Evolutionary conservation across 768 basidiomycete species (phyloP).

Genomic region (Rhodotorula sphaerocarpa): DNA sequence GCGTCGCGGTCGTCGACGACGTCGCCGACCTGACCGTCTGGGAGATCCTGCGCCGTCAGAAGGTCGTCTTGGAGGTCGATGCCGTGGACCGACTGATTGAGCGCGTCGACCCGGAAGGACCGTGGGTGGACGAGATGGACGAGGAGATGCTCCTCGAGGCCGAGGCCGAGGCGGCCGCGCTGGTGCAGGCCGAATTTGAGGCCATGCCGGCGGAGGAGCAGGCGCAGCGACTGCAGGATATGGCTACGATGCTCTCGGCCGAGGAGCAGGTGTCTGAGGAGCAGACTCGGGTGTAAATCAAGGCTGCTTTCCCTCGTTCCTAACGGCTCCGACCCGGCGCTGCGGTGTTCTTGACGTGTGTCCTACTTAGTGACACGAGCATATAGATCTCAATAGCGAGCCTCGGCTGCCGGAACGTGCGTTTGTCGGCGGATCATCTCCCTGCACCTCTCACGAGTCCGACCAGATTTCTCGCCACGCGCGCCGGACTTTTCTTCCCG

Average conservation of each 20-base stretch:
- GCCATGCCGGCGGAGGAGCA: not conserved
- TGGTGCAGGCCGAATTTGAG: not conserved
- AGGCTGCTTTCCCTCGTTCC: too few species aligned
- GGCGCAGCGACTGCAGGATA: not conserved
- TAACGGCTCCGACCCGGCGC: too few species aligned
- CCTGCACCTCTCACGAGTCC: too few species aligned
- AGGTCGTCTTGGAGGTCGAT: slow-evolving; percentile 68
- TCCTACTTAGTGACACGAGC: too few species aligned
- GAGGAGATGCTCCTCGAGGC: slow-evolving; percentile 19
- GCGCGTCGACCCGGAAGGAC: slow-evolving; percentile 46
- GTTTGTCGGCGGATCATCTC: too few species aligned
- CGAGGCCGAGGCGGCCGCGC: slow-evolving; percentile 8
- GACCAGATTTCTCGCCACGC: too few species aligned
- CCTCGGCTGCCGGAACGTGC: too few species aligned
- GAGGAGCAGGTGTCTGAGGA: not conserved
- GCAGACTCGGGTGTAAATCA: not conserved
- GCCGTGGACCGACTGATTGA: slow-evolving; percentile 64
- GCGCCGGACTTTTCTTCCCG: too few species aligned
- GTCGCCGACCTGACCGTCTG: slow-evolving; percentile 67
- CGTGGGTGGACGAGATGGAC: slow-evolving; percentile 46
- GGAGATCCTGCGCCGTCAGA: slow-evolving; percentile 72
- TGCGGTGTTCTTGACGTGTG: not conserved
- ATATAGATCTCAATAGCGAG: too few species aligned
- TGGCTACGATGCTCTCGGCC: not conserved
- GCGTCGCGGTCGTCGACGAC: slow-evolving; percentile 54